Percentiles rank a stretch among this genome's conserved stretches.
phyloP scores from a whole-genome alignment of 306 rosid genomes.

The Quercus bicolor region DNA sequence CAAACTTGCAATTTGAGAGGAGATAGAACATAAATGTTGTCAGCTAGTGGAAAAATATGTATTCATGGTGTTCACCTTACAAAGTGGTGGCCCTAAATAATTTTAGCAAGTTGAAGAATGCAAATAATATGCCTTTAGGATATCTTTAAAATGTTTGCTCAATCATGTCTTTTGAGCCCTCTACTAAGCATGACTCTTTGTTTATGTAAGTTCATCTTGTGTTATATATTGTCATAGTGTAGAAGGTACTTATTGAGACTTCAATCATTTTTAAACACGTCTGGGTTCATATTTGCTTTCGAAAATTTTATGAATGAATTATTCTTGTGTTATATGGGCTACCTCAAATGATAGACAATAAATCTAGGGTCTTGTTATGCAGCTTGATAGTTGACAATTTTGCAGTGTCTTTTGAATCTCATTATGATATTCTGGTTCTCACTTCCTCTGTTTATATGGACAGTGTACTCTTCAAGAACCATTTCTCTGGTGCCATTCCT shows the following conservation, averaged over 20 bases:
- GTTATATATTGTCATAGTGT: not conserved
- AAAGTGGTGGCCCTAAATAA: not conserved
- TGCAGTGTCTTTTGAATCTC: slow-evolving; percentile 1
- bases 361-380: not conserved
- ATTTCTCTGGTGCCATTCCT: slow-evolving; percentile 73
- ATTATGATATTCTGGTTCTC: slow-evolving; percentile 2
- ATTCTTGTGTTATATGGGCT: not conserved
- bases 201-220: not conserved
- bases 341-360: not conserved
- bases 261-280: not conserved
- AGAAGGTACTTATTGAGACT: not conserved
- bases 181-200: not conserved
- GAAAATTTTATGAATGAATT: not conserved
- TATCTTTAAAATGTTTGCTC: not conserved
- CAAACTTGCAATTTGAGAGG: not conserved
- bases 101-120: not conserved
- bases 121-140: not conserved
- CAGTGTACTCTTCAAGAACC: slow-evolving; percentile 69
- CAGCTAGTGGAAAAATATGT: not conserved
- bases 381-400: not conserved
- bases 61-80: not conserved
- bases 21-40: not conserved
- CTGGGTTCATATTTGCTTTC: not conserved
- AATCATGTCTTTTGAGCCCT: not conserved
- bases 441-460: slow-evolving; percentile 24